These are phyloP conservation scores for Lotmaria passim DNA, from an alignment of 208 protist species.

Conservation along the genomic window DNA sequence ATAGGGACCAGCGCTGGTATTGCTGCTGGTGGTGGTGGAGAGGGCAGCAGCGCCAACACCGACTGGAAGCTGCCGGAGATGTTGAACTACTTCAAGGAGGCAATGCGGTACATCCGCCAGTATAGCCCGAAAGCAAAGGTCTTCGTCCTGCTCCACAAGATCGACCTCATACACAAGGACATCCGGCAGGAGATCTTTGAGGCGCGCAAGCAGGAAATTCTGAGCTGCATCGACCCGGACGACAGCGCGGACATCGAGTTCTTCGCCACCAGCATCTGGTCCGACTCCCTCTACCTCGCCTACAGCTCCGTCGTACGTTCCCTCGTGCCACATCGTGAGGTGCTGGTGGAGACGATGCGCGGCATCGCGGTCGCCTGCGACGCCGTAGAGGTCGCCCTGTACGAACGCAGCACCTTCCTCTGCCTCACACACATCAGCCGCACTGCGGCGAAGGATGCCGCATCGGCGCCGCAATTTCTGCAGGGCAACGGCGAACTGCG, in stretches of 20 bases:
- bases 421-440: constrained; percentile 95
- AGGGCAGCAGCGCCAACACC: constrained; percentile 40
- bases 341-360: constrained; percentile 92
- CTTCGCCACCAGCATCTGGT: constrained; percentile 99
- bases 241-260: constrained; percentile 89
- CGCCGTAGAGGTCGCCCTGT: constrained; percentile 98
- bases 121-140: constrained; percentile 98
- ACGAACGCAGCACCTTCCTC: constrained; percentile 98
- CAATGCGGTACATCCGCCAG: constrained; percentile 95
- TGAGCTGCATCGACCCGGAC: constrained; percentile 48
- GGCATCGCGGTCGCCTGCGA: constrained; percentile 95
- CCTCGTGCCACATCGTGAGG: constrained; percentile 96
- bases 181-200: constrained; percentile 74
- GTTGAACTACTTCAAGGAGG: constrained; percentile 96
- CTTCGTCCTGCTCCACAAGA: constrained; percentile 99
- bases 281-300: constrained; percentile 97
- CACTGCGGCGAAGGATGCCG: constrained; percentile 24
- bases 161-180: constrained; percentile 94
- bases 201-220: constrained; percentile 74
- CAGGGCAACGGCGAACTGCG: constrained; percentile 55
- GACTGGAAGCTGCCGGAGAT: constrained; percentile 92
- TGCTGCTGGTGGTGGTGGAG: constrained; percentile 16
- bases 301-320: constrained; percentile 96
- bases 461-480: constrained; percentile 13
- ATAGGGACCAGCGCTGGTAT: constrained; percentile 3